Evolutionary conservation across 495 filamentous ascomycete species (phyloP), one percentile per base, ranked within the genome.

Genomic region (Clohesyomyces aquaticus): DNA sequence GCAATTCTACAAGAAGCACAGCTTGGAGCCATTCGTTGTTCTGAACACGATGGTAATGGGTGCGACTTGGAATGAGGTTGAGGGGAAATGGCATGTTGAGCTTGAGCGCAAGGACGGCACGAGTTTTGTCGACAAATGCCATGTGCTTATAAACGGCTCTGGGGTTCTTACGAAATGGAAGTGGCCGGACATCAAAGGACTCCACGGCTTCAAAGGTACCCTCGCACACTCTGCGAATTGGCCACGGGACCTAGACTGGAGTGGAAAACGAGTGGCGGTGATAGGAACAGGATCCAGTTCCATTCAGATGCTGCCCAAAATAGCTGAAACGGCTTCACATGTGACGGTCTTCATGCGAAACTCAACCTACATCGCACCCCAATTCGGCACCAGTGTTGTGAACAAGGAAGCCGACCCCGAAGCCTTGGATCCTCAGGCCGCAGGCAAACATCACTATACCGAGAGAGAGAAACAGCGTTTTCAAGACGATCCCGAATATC

Each of bases 91-190:
- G 57, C 22, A 41, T 22, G 21, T 61, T n/a, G 48, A 51, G 19
- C 18, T 61, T 8, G 46, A 61, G 25, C 23, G 22, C 23, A 52
- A n/a, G 25, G 57, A 49, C 21, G 57, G 45, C n/a, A 18, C 26
- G 9, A 61, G 26, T 23, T 41, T 55, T 16, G 6, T 16, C 52
- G 28, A 57, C 21, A 47, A 21, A 21, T 47, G 14, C 16, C 14
- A 47, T 26, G 19, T 64, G 41, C 27, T 64, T n/a, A 43, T 53
- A 43, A 53, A 52, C 32, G 55, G 19, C 18, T 27, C 55, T 14
- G 45, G 61, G 6, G 43, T 65, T 8, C 56, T 66, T 21, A 61
- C 14, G 41, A 63, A 63, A 27, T 67, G 47, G 56, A 60, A 61
- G 25, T 66, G 56, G 63, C 63, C 57, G n/a, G 27, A 48, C 8